Evolutionary conservation across 2,329 filamentous ascomycete genomes (phyloP), one percentile per base, ranked within the genome.

Genomic region (Aspergillus latus): DNA sequence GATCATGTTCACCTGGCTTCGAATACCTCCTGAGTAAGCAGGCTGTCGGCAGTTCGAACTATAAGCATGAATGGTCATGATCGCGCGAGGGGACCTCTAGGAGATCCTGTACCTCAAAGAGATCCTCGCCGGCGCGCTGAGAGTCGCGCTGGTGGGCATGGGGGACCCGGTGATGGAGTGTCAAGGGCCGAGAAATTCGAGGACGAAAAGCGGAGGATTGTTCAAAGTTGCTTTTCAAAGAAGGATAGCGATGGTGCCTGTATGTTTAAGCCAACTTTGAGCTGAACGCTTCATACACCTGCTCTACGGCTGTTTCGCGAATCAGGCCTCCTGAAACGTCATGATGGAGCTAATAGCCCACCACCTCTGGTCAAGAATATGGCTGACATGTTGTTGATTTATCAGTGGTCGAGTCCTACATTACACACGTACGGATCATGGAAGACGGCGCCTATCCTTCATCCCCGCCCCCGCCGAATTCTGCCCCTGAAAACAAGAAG

Each of bases 181-280:
- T 74, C 73, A 47, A 74, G 76, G 69, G 93, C 93, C 54, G 91
- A 96, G 78, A 85, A 86, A 67, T 99, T 97, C 73, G 94, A 99
- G 74, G 92, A 97, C 70, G 94, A 99, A 81, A 96, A 97, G 81
- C 84, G 85, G 72, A 86, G 94, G 72, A 97, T 99, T 68, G 88
- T 96, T 62, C 89, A 96, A 61, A 96, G 90, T 75, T 97, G 92
- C 78, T 99, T 97, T 79, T 84, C 80, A 73, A 97, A 95, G 79
- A 88, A 87, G 68, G 94, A 97, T 71, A 82, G 85, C 42, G 90
- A 96, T 76, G 92, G 92, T 64, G 88, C 90, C 58, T 81, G 91
- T 95, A 83, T 71, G 88, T 83, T 44, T 16, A 26, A 30, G 5
- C 6, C 10, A 32, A 10, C 3, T 29, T 9, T 48, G 10, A 4